Evolutionary conservation across 2,329 filamentous ascomycete species (phyloP), one percentile per base, ranked within the genome.

Genomic region (Stagonosporopsis cucurbitacearum): DNA sequence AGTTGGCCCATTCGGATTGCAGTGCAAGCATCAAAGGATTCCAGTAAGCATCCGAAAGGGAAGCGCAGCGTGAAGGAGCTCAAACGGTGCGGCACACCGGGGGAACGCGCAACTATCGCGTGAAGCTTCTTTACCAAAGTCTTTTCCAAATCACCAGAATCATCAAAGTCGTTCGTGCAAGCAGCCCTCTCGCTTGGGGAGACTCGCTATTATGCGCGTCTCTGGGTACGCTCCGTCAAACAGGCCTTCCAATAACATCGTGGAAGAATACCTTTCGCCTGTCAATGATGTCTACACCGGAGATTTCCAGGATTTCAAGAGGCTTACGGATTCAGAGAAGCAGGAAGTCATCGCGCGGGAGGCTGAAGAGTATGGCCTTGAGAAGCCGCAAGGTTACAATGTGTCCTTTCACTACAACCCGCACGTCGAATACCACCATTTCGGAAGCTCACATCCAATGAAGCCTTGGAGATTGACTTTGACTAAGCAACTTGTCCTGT

Each of bases 321-420:
- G 35, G 1, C 64, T 76, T 3, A 63, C 54, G n/a, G 66, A 69
- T 42, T 59, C 62, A 0, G 70, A 75, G 32, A 75, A 84, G 63
- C 79, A 81, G 59, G 75, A 78, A 30, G 83, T 86, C 61, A 81
- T 85, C 65, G 74, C 78, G 43, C 73, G 79, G 50, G 81, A 84
- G 63, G 80, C 83, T 36, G 81, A 85, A 58, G 77, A 81, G 59
- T 81, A 91, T 75, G 88, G 87, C 64, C 91, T 97, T 69, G 86
- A 87, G 48, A 85, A 87, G 32, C 93, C 94, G 1, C 88, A 89
- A 71, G 93, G 92, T 65, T 93, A 96, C 78, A 92, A 85, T 28
- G 94, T 99, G 42, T 97, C 94, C 9, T 98, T 93, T 78, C 95
- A 99, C 75, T 92, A 92, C 78, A 97, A 97, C 70, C 91, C 93